Percentiles rank a stretch among this genome's conserved stretches.
These are phyloP conservation scores for Asparagopsis taxiformis DNA, from an alignment of 31 red algal genomes.

Conservation along the genomic window DNA sequence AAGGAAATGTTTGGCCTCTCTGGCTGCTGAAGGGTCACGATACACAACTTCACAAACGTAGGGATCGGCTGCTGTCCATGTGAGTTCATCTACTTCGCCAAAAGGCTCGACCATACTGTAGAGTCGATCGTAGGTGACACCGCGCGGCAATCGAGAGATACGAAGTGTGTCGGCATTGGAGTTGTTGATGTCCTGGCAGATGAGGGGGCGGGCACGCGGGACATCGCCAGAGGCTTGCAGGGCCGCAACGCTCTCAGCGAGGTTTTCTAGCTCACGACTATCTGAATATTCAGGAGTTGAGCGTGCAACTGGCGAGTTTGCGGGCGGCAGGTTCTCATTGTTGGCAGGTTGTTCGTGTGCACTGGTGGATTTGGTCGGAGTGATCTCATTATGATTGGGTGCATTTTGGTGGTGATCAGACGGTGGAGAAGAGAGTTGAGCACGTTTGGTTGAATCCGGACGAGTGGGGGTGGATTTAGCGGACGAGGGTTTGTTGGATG, in stretches of 20 bases:
- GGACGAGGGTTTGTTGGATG: neutral
- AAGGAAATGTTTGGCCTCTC: constrained; percentile 58
- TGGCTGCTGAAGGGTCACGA: constrained; percentile 37
- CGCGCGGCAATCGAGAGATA: constrained; percentile 43
- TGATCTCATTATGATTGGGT: no score
- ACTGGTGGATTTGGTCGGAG: no score
- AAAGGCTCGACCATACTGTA: constrained; percentile 64
- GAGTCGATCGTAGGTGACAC: constrained; percentile 59
- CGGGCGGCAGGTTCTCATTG: no score
- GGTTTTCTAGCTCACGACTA: neutral
- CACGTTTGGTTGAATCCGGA: no score
- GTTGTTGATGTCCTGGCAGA: constrained; percentile 55
- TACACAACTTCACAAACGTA: constrained; percentile 60
- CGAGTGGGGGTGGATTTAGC: no score
- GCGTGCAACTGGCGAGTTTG: no score
- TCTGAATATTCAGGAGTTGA: constrained; percentile 4
- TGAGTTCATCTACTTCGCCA: constrained; percentile 54
- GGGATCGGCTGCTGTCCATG: constrained; percentile 43
- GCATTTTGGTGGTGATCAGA: no score
- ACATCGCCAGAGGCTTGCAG: constrained; percentile 10
- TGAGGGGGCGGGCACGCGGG: constrained; percentile 34
- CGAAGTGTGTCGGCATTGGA: constrained; percentile 53
- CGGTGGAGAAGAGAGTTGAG: no score
- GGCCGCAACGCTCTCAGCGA: constrained; percentile 7
- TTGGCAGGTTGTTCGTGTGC: no score